Evolutionary conservation across 2,329 filamentous ascomycete genomes (phyloP).

Genomic region (Diatrype stigma): DNA sequence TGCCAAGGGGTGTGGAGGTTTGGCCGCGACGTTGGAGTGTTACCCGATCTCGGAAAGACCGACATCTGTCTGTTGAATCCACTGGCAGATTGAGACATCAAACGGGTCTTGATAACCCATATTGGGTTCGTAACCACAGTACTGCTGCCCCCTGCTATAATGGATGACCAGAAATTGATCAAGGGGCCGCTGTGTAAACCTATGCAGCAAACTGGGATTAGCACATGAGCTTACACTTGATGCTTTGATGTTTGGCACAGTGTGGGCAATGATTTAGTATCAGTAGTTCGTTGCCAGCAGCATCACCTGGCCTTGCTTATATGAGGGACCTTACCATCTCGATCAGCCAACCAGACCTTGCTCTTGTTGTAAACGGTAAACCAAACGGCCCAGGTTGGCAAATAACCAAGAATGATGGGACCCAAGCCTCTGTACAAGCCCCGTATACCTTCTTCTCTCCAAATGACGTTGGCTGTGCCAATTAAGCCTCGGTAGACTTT

Average conservation of each 20-base stretch:
- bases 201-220: constrained; percentile 5
- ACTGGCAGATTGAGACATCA: constrained; percentile 80
- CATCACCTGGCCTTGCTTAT: neutral
- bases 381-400: constrained; percentile 98
- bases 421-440: constrained; percentile 92
- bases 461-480: constrained; percentile 82
- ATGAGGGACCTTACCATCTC: constrained; percentile 52
- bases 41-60: constrained; percentile 43
- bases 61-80: constrained; percentile 43
- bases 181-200: constrained; percentile 64
- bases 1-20: constrained; percentile 74
- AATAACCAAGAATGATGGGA: constrained; percentile 90
- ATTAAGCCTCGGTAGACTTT: constrained; percentile 80
- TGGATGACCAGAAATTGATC: constrained; percentile 82
- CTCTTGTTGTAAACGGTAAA: constrained; percentile 93
- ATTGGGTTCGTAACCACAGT: constrained; percentile 96
- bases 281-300: neutral
- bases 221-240: neutral
- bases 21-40: constrained; percentile 52
- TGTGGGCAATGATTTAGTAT: neutral
- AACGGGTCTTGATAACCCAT: constrained; percentile 97
- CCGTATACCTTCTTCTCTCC: constrained; percentile 79
- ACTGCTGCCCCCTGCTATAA: constrained; percentile 86
- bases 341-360: constrained; percentile 66
- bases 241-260: neutral